Base-by-base conservation (phyloP, 768 basidiomycete genomes). In the Hirschioporus abietinus region DNA sequence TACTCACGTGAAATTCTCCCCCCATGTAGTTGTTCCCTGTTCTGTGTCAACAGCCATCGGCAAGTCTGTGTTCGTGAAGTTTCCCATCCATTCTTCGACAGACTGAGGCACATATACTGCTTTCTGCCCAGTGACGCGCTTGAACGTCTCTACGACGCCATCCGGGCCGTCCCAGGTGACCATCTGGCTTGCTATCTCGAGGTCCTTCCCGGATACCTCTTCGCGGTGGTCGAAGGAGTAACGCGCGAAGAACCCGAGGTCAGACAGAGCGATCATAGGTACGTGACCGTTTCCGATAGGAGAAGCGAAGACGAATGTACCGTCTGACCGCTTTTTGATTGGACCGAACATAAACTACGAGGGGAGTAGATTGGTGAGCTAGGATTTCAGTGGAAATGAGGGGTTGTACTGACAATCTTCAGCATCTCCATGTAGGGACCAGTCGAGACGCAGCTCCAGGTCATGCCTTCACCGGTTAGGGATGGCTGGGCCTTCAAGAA, bases 391-490 rank as follows among this genome's bases (percentile, higher is more conserved):
- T 30, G 30, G 30, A 30, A 2, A 30, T 30, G 30, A 30, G 30
- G 57, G 35, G 23, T n/a, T 1, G 9, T 17, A 73, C 78, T 27
- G 61, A 81, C 80, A 42, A 71, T 74, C 58, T 76, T 72, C 20
- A 81, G 72, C 76, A 80, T 80, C 58, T 82, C 80, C 69, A 80
- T 75, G 68, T 81, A 81, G 8, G 78, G 77, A 1, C 80, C 78
- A 0, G 79, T 76, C 1, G 78, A 76, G 65, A 81, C 71, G 30
- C 75, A 68, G n/a, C 74, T 76, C 79, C 79, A 81, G n/a, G 73
- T 73, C 57, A 80, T 69, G 25, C 69, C 73, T 8, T 70, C 67
- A 24, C 75, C 74, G 36, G 73, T 75, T 24, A 68, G 73, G 5
- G 78, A 77, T 15, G 76, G 74, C 67, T 81, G 81, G 7, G 70